These are phyloP conservation scores for Peterozyma xylosa DNA, from an alignment of 805 yeast genomes.

Conservation along the genomic window DNA sequence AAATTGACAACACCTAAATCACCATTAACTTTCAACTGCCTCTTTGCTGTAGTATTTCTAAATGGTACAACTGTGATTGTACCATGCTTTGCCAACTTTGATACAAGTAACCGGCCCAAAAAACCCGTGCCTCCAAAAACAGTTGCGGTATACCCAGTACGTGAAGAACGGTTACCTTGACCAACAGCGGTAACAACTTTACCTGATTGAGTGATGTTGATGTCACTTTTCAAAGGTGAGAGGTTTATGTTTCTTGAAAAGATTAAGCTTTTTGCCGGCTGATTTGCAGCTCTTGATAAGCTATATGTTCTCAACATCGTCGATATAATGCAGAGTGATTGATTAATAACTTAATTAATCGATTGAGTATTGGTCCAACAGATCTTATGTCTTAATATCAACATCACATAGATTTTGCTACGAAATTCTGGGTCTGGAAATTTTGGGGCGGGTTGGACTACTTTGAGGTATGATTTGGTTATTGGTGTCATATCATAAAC, in stretches of 20 bases:
- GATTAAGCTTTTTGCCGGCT: background rate
- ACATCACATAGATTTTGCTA: too few species aligned
- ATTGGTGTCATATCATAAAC: too few species aligned
- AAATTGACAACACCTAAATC: conserved; percentile 84
- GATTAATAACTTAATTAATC: too few species aligned
- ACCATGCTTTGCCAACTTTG: conserved; percentile 78
- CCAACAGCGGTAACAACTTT: conserved; percentile 69
- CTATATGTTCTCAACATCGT: too few species aligned
- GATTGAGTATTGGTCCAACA: too few species aligned
- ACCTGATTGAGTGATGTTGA: conserved; percentile 67
- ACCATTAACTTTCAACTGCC: conserved; percentile 76
- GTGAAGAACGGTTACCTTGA: conserved; percentile 73
- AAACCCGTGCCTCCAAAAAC: conserved; percentile 82
- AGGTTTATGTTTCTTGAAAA: conserved; percentile 14
- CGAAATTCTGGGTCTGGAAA: too few species aligned
- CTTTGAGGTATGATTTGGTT: too few species aligned
- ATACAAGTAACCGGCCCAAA: conserved; percentile 63
- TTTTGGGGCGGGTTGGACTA: too few species aligned
- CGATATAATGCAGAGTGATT: too few species aligned
- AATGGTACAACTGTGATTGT: conserved; percentile 71
- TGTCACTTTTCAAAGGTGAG: conserved; percentile 43
- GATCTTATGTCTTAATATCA: too few species aligned
- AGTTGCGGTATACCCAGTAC: conserved; percentile 85
- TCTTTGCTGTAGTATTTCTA: conserved; percentile 70
- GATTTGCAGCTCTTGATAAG: too few species aligned